Evolutionary conservation across 495 filamentous ascomycete species (phyloP), one percentile per base, ranked within the genome.

Genomic region (Hypoxylon subgilvum): DNA sequence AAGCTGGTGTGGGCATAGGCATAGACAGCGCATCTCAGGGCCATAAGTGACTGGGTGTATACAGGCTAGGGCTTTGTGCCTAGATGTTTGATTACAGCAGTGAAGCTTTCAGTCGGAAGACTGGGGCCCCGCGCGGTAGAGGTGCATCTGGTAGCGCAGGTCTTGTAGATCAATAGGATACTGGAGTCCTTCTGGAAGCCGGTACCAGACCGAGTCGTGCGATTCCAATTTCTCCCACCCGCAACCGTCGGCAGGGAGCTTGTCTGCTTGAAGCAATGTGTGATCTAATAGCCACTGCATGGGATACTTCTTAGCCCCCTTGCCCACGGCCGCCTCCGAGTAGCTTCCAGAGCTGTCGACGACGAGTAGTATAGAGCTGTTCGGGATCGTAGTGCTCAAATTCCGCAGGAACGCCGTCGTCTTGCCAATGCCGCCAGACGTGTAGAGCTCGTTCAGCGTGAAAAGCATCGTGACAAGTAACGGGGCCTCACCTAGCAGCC

Each of bases 401-500:
- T 76, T 71, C 1, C 91, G 78, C 0, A 98, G 77, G 57, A 97
- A 85, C 0, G 72, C 72, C 1, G 93, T 96, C 0, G 93, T 88
- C 38, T 83, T 82, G 3, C 83, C 74, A 47, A 91, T 78, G 2
- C 90, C 92, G 7, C 85, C 80, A 0, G 83, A 79, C 0, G 80
- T 79, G 76, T 96, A 97, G 3, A 98, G 86, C 73, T 98, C 94
- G 70, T 97, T 97, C n/a, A 97, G 82, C 0, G 92, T 96, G 79
- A 97, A 97, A 72, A 97, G 85, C 0, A 97, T 72, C 0, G 94
- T 96, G 3, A 94, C 77, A 0, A 97, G 77, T 2, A 72, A 58
- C 38, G 72, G 80, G 44, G 54, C 56, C 30, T 17, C 16, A 0
- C 63, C 65, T 1, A 86, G 49, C 0, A 84, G 32, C 7, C 63